Base-by-base conservation (phyloP, 495 filamentous ascomycete genomes). In the Tuber microsphaerosporum region DNA sequence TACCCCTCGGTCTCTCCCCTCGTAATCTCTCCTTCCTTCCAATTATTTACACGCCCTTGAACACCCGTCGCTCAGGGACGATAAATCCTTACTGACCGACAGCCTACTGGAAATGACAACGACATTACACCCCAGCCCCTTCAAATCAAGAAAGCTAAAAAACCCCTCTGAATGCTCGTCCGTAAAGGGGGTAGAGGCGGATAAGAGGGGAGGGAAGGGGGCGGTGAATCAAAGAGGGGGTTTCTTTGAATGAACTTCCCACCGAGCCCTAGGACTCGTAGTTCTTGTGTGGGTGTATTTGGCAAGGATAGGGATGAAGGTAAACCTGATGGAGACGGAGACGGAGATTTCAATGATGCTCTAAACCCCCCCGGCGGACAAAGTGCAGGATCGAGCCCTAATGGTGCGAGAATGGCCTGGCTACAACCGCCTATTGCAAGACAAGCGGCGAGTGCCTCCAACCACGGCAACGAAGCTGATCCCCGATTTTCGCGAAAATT, bases 101-200 rank as follows among this genome's bases (percentile, higher is more conserved):
- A 0, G 46, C 26, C 17, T 12, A 56, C 73, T 5, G 31, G 6
- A 2, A 73, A 79, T 51, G 73, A 75, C 16, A 71, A 20, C 22
- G 70, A 79, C n/a, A 39, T 71, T 9, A 61, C 70, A 0, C 76
- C 77, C 16, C 72, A 72, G 0, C 77, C 77, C 2, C 39, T 79
- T 19, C 72, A 61, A 14, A 79, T 79, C 7, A 79, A 73, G 19
- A 79, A 79, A 45, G 37, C 79, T n/a, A 73, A 77, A 31, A 79
- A 79, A 43, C 79, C 77, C 1, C 77, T 76, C 22, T 79, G 76
- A n/a, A 69, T 79, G 73, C 77, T 70, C 14, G 65, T 75, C 6
- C 70, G 73, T n/a, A 65, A 65, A 26, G 34, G 34, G 17, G 10
- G 3, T n/a, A 31, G 4, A 65, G 56, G 56, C 26, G 10, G 56